Conservation (phyloP, 179 eudicot genomes). For the Vitellaria paradoxa region DNA sequence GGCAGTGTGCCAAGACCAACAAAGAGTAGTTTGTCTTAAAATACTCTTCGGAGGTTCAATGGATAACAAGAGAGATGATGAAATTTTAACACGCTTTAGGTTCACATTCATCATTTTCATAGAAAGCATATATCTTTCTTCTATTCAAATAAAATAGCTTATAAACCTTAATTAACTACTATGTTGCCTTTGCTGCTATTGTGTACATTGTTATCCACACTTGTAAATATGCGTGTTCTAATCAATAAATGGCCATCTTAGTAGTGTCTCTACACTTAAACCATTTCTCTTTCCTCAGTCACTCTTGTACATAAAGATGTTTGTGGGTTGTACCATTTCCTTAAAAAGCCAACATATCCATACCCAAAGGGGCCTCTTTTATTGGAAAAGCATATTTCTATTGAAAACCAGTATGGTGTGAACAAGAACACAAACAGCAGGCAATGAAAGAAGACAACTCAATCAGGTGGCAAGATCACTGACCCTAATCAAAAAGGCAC, state of each 20-base stretch:
- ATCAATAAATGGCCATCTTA: not conserved
- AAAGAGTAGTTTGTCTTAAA: not conserved
- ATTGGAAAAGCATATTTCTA: not conserved
- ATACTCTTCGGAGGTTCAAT: not conserved
- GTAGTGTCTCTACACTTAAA: not conserved
- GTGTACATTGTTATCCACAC: too few relatives aligned
- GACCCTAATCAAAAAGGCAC: not conserved
- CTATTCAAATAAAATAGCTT: too few relatives aligned
- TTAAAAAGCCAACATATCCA: not conserved
- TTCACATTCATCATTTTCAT: too few relatives aligned
- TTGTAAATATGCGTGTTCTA: too few relatives aligned
- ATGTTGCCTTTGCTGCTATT: too few relatives aligned
- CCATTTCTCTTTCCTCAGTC: not conserved
- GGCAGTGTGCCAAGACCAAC: not conserved
- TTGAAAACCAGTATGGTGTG: not conserved
- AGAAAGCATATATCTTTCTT: too few relatives aligned
- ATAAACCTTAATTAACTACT: too few relatives aligned
- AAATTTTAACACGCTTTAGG: too few relatives aligned
- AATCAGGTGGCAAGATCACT: not conserved
- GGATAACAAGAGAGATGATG: not conserved
- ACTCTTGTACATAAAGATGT: not conserved
- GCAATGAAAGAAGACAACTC: not conserved
- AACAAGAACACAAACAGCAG: not conserved
- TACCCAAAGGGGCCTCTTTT: not conserved
- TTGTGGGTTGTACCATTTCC: not conserved